Evolutionary conservation across 139 green algal genomes (phyloP).

Genomic region (Chlorella sp.): DNA sequence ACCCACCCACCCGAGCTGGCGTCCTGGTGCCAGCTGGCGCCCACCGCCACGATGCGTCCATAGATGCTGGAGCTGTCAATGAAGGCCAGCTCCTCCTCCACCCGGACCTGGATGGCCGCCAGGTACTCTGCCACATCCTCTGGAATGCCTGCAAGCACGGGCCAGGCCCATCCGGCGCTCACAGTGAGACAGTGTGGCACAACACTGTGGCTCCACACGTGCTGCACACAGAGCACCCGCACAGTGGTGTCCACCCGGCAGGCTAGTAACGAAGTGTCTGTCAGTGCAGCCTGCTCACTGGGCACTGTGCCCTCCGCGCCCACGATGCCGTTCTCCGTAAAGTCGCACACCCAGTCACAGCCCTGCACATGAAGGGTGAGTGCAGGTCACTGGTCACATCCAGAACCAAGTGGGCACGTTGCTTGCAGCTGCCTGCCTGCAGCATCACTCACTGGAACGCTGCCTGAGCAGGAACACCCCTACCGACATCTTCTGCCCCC

Average conservation of each 20-base stretch:
- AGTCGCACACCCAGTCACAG: constrained; percentile 9
- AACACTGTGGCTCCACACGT: no score
- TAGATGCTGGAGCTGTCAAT: constrained; percentile 31
- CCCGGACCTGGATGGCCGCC: constrained; percentile 28
- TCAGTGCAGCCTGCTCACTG: not conserved
- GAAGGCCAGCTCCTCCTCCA: constrained; percentile 44
- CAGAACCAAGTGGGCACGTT: no score
- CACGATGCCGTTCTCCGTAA: not conserved
- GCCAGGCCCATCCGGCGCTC: not conserved
- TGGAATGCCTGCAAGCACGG: constrained; percentile 17
- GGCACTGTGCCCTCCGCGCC: not conserved
- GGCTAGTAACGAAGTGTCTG: not conserved
- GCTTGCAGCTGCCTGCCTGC: no score
- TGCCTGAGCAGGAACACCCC: no score
- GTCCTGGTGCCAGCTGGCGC: not conserved
- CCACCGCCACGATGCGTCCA: not conserved
- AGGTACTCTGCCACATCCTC: constrained; percentile 21
- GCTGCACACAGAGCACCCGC: no score
- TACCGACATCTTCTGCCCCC: no score
- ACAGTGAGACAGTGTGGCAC: no score
- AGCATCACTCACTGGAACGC: no score
- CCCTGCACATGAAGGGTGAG: not conserved
- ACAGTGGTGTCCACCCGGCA: no score
- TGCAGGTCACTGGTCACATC: no score
- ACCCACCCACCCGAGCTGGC: not conserved